Conservation (phyloP, 495 filamentous ascomycete genomes). For the Rostrohypoxylon terebratum region DNA sequence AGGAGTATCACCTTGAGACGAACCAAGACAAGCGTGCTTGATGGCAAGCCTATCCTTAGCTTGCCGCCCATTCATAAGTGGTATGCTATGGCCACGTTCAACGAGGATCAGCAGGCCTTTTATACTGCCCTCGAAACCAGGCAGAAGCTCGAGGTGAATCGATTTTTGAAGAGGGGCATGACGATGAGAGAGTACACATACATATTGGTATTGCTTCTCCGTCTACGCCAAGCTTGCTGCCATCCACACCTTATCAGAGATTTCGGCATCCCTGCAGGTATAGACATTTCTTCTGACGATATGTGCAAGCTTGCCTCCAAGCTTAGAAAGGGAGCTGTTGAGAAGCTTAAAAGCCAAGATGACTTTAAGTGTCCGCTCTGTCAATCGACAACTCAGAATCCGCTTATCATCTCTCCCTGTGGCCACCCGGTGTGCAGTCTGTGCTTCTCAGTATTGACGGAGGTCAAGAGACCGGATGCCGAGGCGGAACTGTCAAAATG, state of each 20-base stretch:
- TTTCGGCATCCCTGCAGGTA: conserved; percentile 67
- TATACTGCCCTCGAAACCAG: conserved; percentile 78
- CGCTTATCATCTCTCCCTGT: conserved; percentile 85
- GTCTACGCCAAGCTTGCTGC: conserved; percentile 91
- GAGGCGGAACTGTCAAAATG: conserved; percentile 68
- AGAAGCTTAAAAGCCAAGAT: conserved; percentile 71
- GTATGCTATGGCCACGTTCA: conserved; percentile 76
- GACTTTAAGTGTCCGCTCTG: conserved; percentile 81
- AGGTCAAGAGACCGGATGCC: conserved; percentile 70
- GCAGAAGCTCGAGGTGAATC: conserved; percentile 79
- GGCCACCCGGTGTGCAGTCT: conserved; percentile 85
- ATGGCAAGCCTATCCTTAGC: conserved; percentile 83
- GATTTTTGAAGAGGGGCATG: conserved; percentile 76
- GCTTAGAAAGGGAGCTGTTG: conserved; percentile 70
- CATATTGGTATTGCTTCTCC: conserved; percentile 85
- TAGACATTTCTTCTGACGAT: conserved; percentile 61
- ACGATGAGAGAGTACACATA: conserved; percentile 84
- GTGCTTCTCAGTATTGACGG: conserved; percentile 80
- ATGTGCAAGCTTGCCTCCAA: conserved; percentile 74
- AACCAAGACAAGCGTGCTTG: conserved; percentile 84
- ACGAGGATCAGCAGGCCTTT: conserved; percentile 74
- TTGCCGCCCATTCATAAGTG: conserved; percentile 78
- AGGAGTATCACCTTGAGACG: conserved; percentile 88
- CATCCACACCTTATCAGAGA: conserved; percentile 92
- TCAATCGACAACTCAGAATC: conserved; percentile 78